Conservation (phyloP, 305 asterid species). For the Fraxinus sp. region DNA sequence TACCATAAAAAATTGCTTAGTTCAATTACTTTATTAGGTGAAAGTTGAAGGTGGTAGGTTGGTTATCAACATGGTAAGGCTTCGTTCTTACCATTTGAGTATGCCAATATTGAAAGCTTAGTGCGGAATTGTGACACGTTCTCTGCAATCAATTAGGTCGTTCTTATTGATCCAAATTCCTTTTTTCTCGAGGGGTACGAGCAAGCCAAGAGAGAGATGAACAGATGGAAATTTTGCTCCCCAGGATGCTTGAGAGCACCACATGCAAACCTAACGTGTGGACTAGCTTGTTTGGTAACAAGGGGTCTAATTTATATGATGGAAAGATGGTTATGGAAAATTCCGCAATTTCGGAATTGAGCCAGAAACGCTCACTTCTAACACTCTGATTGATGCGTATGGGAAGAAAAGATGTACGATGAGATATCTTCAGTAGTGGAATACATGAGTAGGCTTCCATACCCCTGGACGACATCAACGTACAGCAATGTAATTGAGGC, state of each 20-base stretch:
- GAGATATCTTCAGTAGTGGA: slow-evolving; percentile 95
- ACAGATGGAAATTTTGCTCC: slow-evolving; percentile 74
- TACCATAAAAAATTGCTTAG: neutral
- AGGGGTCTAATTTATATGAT: slow-evolving; percentile 74
- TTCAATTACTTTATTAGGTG: neutral
- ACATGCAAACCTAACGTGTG: slow-evolving; percentile 73
- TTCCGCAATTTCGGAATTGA: slow-evolving; percentile 72
- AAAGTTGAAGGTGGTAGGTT: neutral
- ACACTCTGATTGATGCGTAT: slow-evolving; percentile 79
- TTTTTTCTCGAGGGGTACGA: neutral
- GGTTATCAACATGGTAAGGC: neutral
- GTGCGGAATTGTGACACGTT: neutral
- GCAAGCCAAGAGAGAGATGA: slow-evolving; percentile 22
- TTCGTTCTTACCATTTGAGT: neutral
- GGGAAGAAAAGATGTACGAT: slow-evolving; percentile 84
- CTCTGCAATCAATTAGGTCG: neutral
- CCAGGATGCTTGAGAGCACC: slow-evolving; percentile 61
- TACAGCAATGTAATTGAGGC: no score
- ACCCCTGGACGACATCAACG: no score
- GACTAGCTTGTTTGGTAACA: slow-evolving; percentile 80
- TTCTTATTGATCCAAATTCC: neutral
- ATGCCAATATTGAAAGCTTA: neutral
- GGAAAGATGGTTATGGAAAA: slow-evolving; percentile 93
- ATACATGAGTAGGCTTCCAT: slow-evolving; percentile 82
- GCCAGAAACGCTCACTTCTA: slow-evolving; percentile 69